Percentiles rank a stretch among this genome's conserved stretches.
phyloP scores from a whole-genome alignment of 495 filamentous ascomycete species.

The Viridothelium virens region DNA sequence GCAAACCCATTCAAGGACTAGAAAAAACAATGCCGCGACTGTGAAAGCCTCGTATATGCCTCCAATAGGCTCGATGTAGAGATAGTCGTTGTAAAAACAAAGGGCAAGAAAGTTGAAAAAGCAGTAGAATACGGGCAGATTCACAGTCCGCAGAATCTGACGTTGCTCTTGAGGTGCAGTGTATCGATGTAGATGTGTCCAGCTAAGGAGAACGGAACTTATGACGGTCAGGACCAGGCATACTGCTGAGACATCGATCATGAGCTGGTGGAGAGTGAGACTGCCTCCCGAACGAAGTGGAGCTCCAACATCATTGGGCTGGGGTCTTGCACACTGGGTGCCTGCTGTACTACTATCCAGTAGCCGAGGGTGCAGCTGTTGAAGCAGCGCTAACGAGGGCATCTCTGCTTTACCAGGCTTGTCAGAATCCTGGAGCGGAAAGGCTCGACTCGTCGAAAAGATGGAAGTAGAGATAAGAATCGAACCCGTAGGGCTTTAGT shows the following conservation, averaged over 20 bases:
- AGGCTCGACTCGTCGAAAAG: not conserved
- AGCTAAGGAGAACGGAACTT: conserved; percentile 15
- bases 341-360: conserved; percentile 11
- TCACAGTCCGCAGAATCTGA: conserved; percentile 20
- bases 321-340: conserved; percentile 18
- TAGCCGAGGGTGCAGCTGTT: not conserved
- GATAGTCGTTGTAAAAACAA: conserved; percentile 18
- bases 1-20: conserved; percentile 21
- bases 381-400: not conserved
- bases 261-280: conserved; percentile 20
- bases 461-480: not conserved
- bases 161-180: conserved; percentile 22
- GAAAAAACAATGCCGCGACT: conserved; percentile 20
- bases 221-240: conserved; percentile 19
- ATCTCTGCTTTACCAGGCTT: not conserved
- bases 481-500: too few relatives aligned
- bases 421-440: not conserved
- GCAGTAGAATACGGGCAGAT: conserved; percentile 17
- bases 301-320: conserved; percentile 13
- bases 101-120: conserved; percentile 20
- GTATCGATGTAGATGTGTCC: conserved; percentile 20
- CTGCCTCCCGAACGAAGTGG: conserved; percentile 5
- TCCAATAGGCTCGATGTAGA: conserved; percentile 19
- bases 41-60: conserved; percentile 19
- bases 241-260: conserved; percentile 17